Percentiles rank a stretch among this genome's conserved stretches.
phyloP scores from a whole-genome alignment of 768 basidiomycete species.

The Cystobasidium ongulense region DNA sequence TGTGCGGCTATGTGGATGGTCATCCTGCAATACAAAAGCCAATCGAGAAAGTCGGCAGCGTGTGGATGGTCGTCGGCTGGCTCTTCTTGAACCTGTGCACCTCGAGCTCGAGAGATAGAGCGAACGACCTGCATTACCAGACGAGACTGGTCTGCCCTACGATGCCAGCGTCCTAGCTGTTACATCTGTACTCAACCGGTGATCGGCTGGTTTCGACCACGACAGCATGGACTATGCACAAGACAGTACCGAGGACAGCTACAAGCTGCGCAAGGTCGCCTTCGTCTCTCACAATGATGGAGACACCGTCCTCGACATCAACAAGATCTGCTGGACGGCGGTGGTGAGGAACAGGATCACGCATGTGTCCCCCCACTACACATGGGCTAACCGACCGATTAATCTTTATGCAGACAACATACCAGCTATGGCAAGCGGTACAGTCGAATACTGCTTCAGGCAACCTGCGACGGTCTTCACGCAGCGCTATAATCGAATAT shows the following conservation, averaged over 20 bases:
- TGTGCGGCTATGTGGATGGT: no score
- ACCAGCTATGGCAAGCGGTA: conserved; percentile 60
- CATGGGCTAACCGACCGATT: not conserved
- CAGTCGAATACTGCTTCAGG: conserved; percentile 48
- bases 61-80: no score
- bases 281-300: conserved; percentile 71
- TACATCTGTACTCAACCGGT: no score
- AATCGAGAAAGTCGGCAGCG: not conserved
- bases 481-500: conserved; percentile 54
- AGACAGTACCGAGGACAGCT: conserved; percentile 44
- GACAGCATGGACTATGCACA: not conserved
- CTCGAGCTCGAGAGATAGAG: no score
- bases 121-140: no score
- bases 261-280: conserved; percentile 71
- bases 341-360: conserved; percentile 49
- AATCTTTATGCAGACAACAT: conserved; percentile 56
- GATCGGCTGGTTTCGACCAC: no score
- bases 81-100: no score
- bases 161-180: no score
- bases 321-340: conserved; percentile 58
- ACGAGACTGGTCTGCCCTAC: no score
- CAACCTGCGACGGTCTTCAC: conserved; percentile 37
- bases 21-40: not conserved
- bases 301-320: conserved; percentile 61
- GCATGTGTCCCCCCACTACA: not conserved